Conservation (phyloP, 1,139 yeast genomes). For the Pichia cactophila region DNA sequence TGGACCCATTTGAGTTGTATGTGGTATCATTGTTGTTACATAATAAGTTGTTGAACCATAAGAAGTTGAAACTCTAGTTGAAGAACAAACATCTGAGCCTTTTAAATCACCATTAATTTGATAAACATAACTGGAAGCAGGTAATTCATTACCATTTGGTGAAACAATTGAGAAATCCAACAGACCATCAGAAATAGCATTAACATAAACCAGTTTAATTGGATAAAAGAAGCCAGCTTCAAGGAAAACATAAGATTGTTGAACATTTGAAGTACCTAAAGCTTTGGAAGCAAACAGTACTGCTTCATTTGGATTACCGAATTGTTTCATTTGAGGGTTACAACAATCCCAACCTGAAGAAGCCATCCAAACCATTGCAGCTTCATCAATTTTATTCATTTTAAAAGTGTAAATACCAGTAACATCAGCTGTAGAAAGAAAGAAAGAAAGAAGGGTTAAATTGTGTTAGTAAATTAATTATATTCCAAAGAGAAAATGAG, state of each 20-base stretch:
- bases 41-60: slow-evolving; percentile 4
- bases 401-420: slow-evolving; percentile 25
- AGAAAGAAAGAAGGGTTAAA: background rate
- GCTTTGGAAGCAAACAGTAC: slow-evolving; percentile 16
- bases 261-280: background rate
- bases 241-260: slow-evolving; percentile 15
- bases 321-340: slow-evolving; percentile 11
- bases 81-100: slow-evolving; percentile 5
- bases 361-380: slow-evolving; percentile 25
- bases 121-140: slow-evolving; percentile 5
- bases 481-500: background rate
- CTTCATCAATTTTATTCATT: slow-evolving; percentile 23
- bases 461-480: too few species aligned
- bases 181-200: slow-evolving; percentile 10
- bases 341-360: slow-evolving; percentile 28
- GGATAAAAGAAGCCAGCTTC: slow-evolving; percentile 25
- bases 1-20: slow-evolving; percentile 8
- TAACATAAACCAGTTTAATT: slow-evolving; percentile 22
- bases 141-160: slow-evolving; percentile 4
- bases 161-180: slow-evolving; percentile 2
- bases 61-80: background rate
- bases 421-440: slow-evolving; percentile 12
- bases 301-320: slow-evolving; percentile 10
- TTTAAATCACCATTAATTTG: slow-evolving; percentile 6
- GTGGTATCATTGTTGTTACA: slow-evolving; percentile 1